Base-by-base conservation (phyloP, 768 basidiomycete species). In the Boletus speciosus region DNA sequence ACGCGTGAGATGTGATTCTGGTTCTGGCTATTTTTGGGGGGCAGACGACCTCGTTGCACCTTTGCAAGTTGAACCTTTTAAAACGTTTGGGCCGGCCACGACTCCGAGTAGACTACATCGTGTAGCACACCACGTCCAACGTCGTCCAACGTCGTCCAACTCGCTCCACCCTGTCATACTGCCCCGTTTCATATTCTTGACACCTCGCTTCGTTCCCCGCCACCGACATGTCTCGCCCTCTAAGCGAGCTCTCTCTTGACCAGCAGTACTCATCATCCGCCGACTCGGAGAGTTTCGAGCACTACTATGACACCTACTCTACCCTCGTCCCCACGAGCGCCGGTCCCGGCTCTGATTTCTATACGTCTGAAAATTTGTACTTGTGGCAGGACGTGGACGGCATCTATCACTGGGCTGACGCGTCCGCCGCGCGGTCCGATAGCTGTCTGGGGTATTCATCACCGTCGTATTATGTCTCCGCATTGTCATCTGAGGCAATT, bases 401-500 rank as follows among this genome's bases (percentile, higher is more conserved):
- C 51, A 49, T 51, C 47, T 71, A 71, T 54, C 59, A 54, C 46
- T 71, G 60, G 67, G 52, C 58, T 21, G 65, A 66, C 60, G 67
- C 64, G 34, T 40, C 66, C 39, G 43, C 45, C 23, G 50, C 54
- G 43, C 60, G 67, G 62, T 55, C 69, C 47, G 67, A 67, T 54
- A n/a, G 48, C 45, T 60, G 56, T 58, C 42, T 57, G 58, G 53
- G 45, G 36, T 60, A 67, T 55, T 41, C 60, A 38, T 53, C 52
- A 46, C 56, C 56, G 12, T 36, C 60, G 6, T 59, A 60, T 43
- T 51, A 58, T 48, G 9, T 49, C 27, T 47, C 66, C 32, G 23
- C 58, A 9, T 56, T 59, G 34, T 32, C 58, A 25, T 57, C 69
- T 12, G 64, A 57, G 19, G 9, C 49, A 16, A 37, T 57, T 31